Evolutionary conservation across 805 yeast genomes (phyloP), one percentile per base, ranked within the genome.

Genomic region (Cyberlindnera maritima): DNA sequence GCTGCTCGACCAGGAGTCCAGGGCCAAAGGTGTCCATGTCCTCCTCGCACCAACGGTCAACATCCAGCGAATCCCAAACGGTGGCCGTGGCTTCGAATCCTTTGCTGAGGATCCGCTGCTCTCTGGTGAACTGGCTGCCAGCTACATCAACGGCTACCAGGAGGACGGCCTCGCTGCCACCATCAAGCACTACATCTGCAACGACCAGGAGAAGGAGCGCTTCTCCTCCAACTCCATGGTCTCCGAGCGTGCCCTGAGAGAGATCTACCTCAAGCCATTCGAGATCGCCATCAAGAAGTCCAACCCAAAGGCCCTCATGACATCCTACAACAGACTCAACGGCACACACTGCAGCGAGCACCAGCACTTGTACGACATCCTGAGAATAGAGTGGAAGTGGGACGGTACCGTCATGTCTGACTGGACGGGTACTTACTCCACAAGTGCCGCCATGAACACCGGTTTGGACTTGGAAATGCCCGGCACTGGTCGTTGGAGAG

Each of bases 391-490:
- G 58, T 81, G 84, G 84, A 68, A 69, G 2, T 81, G 70, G 64
- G 62, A 74, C 2, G 86, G 86, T 26, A 55, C 71, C 42, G 61
- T 73, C 17, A 77, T 81, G 80, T 74, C 81, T 17, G 87, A 81
- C 62, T 81, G 85, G 86, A 72, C 61, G 52, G 87, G 86, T n/a
- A 69, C 72, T 14, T 79, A 75, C 57, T 68, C 81, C 13, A 66
- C 67, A 28, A 66, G 63, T 29, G 73, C 67, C 35, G 59, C 81
- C 8, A 59, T 80, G 33, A 70, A 72, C 25, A 77, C 79, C 19
- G 85, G 85, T 2, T 65, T 81, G 46, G 82, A 79, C 59, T 61
- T 81, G 53, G 86, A 81, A 59, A 79, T 79, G 83, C 87, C 87
- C 0, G 86, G 86, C 18, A 75, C 79, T 11, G 63, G 80, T 3